Evolutionary conservation across 31 red algal species (phyloP), one percentile per base, ranked within the genome.

Genomic region (Odonthalia washingtoniensis): DNA sequence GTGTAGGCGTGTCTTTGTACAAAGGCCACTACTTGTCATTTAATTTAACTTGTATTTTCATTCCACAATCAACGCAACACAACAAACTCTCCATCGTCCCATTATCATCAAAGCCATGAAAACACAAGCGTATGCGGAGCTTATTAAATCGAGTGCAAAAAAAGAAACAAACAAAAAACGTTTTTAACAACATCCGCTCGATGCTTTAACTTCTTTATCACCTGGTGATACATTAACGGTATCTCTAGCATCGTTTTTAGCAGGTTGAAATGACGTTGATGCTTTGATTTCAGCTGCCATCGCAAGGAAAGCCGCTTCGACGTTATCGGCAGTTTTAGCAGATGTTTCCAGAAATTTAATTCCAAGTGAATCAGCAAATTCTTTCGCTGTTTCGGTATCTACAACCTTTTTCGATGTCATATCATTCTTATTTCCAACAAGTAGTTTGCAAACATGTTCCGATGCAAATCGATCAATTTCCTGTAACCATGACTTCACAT

Each of bases 391-490:
- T 9, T 87, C 94, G 16, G 91, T 95, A 40, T 94, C 89, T 26
- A 99, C 97, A 52, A 95, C 95, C 63, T 94, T 92, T 82, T 99
- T 95, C 77, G 89, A 90, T 33, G 88, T 93, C 82, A 96, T 81
- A 77, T 99, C 97, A 72, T 91, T 97, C 95, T 99, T 99, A 88
- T 99, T 99, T n/a, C 97, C 97, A 4, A 99, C 97, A 1, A 99
- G 87, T 31, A 99, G 81, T 74, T 99, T 99, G 89, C 89, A 92
- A 14, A 97, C 95, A 81, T 87, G 85, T 84, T 97, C 97, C 46
- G 87, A 92, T 24, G 93, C 97, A 72, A 94, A 99, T 41, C 92
- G 86, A 57, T 97, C 93, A 66, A 99, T 95, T 81, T 99, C 97
- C 53, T 92, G 82, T 31, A 99, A 78, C 97, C 97, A 99, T 41